Evolutionary conservation across 139 green algal genomes (phyloP), one percentile per base, ranked within the genome.

Genomic region (Axilococcus clingmanii): DNA sequence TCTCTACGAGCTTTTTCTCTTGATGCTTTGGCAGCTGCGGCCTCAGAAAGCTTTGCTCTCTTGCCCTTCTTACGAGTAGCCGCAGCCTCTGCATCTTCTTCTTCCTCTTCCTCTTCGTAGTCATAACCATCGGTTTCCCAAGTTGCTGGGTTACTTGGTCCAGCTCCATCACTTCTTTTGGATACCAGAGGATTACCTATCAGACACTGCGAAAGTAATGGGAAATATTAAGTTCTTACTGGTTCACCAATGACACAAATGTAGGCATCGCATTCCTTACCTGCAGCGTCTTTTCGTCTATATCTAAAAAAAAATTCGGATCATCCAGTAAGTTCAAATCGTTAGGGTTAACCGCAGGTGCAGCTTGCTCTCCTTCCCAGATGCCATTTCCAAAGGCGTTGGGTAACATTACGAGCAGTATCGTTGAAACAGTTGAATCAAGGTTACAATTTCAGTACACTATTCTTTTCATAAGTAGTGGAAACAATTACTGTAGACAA

Each of bases 1-100:
- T 80, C 72, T 3, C 72, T 49, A 22, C 72, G 51, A 9, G 49
- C 50, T 32, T 68, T 57, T 46, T 80, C 72, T 3, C 72, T 51
- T 27, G 32, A 50, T 14, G 72, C 68, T 48, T 80, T 80, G 34
- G 40, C 57, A 14, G 29, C 30, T 12, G 65, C 65, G 3, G 57
- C 57, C 2, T 62, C 41, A 25, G 24, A 42, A 15, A 24, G 36
- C 30, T 36, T 38, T 8, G 33, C 53, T 12, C 42, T 35, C 48
- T 71, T 71, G 9, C 51, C 46, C 30, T 28, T 35, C 19, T 24
- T 43, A 22, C 17, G 42, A n/a, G 19, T 35, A 43, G 6, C 15
- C 15, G 34, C 9, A n/a, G 14, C 44, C 19, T 25, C 47, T 33
- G 25, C 28, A 28, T 12, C 34, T 35, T 40, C 45, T 14, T 30